Evolutionary conservation across 2,329 filamentous ascomycete genomes (phyloP).

Genomic region (Aspergillus pseudoviridinutans): DNA sequence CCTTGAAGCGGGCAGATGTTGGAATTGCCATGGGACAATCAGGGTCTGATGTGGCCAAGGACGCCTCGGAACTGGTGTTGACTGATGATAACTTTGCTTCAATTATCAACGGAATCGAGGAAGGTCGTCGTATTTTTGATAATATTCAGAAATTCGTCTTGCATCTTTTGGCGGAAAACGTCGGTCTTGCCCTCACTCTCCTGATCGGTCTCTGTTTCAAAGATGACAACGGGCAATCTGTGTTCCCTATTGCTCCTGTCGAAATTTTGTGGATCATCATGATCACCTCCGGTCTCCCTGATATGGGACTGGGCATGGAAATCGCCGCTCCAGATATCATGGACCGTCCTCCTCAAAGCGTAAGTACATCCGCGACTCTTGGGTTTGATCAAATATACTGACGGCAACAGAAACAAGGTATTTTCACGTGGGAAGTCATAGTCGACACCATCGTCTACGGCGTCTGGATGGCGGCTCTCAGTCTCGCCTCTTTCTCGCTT

Average conservation of each 20-base stretch:
- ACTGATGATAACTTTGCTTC: conserved; percentile 85
- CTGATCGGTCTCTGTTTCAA: conserved; percentile 80
- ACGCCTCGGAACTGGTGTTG: conserved; percentile 61
- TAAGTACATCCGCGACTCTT: conserved; percentile 11
- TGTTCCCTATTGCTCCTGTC: conserved; percentile 80
- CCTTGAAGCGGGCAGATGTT: conserved; percentile 75
- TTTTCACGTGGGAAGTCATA: conserved; percentile 75
- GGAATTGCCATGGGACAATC: conserved; percentile 82
- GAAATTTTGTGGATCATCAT: conserved; percentile 95
- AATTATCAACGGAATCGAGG: conserved; percentile 77
- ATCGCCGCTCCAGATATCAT: conserved; percentile 72
- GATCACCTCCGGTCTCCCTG: conserved; percentile 81
- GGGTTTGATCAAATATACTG: conserved; percentile 2
- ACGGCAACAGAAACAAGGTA: conserved; percentile 51
- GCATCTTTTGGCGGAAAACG: conserved; percentile 74
- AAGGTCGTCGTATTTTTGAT: conserved; percentile 81
- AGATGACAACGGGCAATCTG: conserved; percentile 65
- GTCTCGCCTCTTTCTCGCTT: conserved; percentile 59
- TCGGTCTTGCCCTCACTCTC: conserved; percentile 76
- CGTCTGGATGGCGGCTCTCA: conserved; percentile 69
- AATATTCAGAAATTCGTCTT: conserved; percentile 88
- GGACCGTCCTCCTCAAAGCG: conserved; percentile 68
- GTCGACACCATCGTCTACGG: conserved; percentile 79
- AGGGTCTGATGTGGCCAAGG: conserved; percentile 78
- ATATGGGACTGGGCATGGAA: conserved; percentile 83